Percentiles rank a stretch among this genome's conserved stretches.
phyloP scores from a whole-genome alignment of 108 stramenopile genomes.

The Nitzschia sp. region DNA sequence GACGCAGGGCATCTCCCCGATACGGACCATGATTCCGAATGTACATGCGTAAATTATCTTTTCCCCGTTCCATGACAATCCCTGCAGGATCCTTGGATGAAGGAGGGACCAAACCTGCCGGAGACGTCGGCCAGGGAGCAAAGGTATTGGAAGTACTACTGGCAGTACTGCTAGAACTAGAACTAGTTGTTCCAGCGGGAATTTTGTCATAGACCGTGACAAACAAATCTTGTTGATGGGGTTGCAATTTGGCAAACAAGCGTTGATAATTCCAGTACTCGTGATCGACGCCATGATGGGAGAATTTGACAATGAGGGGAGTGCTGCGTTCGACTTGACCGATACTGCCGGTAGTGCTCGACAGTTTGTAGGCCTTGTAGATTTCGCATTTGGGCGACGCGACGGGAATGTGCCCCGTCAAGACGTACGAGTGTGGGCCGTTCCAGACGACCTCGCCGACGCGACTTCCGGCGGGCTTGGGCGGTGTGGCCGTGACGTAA shows the following conservation, averaged over 20 bases:
- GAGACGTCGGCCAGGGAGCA: background rate
- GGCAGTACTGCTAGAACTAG: too few species aligned
- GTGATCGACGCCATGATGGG: background rate
- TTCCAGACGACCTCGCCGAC: background rate
- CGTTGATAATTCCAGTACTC: background rate
- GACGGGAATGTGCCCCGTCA: background rate
- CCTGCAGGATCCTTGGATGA: background rate
- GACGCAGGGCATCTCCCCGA: background rate
- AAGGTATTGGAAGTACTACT: background rate
- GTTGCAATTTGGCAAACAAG: background rate
- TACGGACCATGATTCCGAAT: slow-evolving; percentile 5
- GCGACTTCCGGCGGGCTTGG: too few species aligned
- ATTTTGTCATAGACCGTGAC: slow-evolving; percentile 1
- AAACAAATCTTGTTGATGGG: slow-evolving; percentile 1
- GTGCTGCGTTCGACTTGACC: background rate
- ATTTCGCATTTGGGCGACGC: background rate
- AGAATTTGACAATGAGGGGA: slow-evolving; percentile 8
- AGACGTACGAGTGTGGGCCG: background rate
- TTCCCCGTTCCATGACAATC: slow-evolving; percentile 11
- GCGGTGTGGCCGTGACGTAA: too few species aligned
- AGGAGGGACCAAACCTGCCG: background rate
- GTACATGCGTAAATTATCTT: slow-evolving; percentile 3
- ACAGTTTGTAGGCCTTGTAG: background rate
- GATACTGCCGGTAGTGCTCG: background rate
- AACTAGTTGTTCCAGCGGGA: too few species aligned